These are phyloP conservation scores for Laburnicola sp. DNA, from an alignment of 2,329 filamentous ascomycete species.

Conservation along the genomic window DNA sequence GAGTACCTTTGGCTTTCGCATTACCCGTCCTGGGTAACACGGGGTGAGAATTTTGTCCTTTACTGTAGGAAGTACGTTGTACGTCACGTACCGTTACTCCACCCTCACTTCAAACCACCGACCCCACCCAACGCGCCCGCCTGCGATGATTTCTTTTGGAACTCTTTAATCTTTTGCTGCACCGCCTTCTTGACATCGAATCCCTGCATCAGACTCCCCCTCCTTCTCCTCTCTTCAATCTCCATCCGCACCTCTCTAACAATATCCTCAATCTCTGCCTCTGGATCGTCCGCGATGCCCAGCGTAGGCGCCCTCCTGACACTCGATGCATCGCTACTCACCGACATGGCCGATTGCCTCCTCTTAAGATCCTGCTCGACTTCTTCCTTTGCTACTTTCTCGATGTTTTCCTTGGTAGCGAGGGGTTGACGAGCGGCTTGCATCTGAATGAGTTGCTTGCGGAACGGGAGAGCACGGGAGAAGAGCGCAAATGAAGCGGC, in stretches of 20 bases:
- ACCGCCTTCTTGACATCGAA: conserved; percentile 44
- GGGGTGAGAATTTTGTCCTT: too few species aligned
- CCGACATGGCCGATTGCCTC: conserved; percentile 50
- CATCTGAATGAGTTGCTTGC: conserved; percentile 45
- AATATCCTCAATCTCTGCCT: conserved; percentile 75
- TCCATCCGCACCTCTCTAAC: conserved; percentile 74
- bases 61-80: not conserved
- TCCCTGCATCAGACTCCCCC: conserved; percentile 44
- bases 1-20: too few species aligned
- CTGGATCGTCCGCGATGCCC: conserved; percentile 77
- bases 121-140: not conserved
- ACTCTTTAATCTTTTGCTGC: conserved; percentile 41
- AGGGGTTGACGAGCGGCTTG: conserved; percentile 27
- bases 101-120: not conserved
- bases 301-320: conserved; percentile 64
- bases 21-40: too few species aligned
- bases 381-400: conserved; percentile 35
- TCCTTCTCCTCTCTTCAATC: conserved; percentile 62
- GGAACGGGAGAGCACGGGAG: conserved; percentile 71
- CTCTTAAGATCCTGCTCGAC: conserved; percentile 4
- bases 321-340: conserved; percentile 60
- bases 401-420: conserved; percentile 32
- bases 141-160: conserved; percentile 20
- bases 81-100: not conserved
- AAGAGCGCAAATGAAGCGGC: conserved; percentile 72